A percentile compares a stretch with the other conserved stretches of the same genome.
Evolutionary conservation across 495 filamentous ascomycete species (phyloP).

Genomic region (Penicillium robsamsonii): DNA sequence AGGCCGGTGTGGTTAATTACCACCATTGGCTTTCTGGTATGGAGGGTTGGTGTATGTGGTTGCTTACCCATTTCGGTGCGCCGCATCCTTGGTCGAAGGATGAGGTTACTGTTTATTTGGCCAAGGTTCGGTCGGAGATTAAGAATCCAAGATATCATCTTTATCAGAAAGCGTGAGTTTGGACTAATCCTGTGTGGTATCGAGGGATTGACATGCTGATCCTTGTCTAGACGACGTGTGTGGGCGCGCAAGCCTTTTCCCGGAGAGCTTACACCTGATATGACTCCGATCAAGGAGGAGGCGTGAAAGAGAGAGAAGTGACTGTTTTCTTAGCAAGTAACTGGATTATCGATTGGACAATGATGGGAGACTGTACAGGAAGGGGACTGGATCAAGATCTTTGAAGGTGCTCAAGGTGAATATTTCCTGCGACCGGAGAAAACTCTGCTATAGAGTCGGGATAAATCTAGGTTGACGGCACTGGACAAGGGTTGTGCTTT

Average conservation of each 20-base stretch:
- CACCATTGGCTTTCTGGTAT: conserved; percentile 18
- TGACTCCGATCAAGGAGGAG: neutral
- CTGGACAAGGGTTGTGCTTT: too few relatives aligned
- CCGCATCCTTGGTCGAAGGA: conserved; percentile 15
- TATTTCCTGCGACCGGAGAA: too few relatives aligned
- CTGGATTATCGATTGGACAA: neutral
- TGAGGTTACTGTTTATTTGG: conserved; percentile 15
- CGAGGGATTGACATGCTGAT: neutral
- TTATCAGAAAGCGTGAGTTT: conserved; percentile 10
- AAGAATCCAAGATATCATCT: conserved; percentile 10
- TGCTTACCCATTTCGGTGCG: conserved; percentile 11
- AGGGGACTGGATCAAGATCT: neutral
- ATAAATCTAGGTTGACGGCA: too few relatives aligned
- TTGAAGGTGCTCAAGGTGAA: neutral
- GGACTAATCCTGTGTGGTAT: neutral
- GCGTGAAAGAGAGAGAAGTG: neutral
- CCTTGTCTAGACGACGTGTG: neutral
- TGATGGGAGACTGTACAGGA: neutral
- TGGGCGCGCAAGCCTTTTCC: neutral
- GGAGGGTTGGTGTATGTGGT: conserved; percentile 18
- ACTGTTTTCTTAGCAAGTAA: neutral
- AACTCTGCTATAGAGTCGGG: too few relatives aligned
- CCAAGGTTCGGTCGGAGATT: conserved; percentile 11
- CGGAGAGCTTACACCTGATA: neutral
- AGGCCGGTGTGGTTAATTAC: conserved; percentile 13